These are phyloP conservation scores for Tulasnella sp. DNA, from an alignment of 768 basidiomycete genomes.

Conservation along the genomic window DNA sequence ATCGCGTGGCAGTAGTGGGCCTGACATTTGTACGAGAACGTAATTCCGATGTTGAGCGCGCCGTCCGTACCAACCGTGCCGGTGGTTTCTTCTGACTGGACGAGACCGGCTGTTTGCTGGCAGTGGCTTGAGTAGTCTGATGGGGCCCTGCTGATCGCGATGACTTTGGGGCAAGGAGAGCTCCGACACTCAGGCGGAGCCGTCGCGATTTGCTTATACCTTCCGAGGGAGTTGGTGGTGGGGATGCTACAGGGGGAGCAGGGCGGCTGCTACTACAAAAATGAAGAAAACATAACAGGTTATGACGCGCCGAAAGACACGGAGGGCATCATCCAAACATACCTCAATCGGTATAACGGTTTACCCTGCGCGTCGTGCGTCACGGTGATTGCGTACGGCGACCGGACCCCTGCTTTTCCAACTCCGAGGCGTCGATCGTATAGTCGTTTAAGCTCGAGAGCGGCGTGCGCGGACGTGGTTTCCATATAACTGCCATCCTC, in stretches of 20 bases:
- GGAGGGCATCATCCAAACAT: constrained; percentile 24
- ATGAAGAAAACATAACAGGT: background rate
- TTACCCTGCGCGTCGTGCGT: constrained; percentile 72
- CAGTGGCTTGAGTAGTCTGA: background rate
- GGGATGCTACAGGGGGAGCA: background rate
- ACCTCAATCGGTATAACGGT: constrained; percentile 68
- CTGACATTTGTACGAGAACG: background rate
- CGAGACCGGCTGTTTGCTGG: background rate
- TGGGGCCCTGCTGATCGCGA: background rate
- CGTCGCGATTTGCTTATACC: constrained; percentile 1
- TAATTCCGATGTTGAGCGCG: constrained; percentile 4
- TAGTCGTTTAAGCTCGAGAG: constrained; percentile 56
- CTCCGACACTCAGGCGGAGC: constrained; percentile 13
- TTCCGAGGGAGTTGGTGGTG: background rate
- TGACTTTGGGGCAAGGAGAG: constrained; percentile 2
- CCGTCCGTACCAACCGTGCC: background rate
- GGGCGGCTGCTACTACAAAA: background rate
- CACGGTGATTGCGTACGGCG: constrained; percentile 72
- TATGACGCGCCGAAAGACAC: background rate
- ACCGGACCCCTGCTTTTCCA: constrained; percentile 41
- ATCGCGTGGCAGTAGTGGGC: background rate
- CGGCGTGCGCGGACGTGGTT: constrained; percentile 62
- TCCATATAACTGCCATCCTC: constrained; percentile 63
- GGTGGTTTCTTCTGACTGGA: background rate
- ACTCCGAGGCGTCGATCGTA: constrained; percentile 63